Conservation (phyloP, 495 filamentous ascomycete genomes). For the Ramalina intermedia region DNA sequence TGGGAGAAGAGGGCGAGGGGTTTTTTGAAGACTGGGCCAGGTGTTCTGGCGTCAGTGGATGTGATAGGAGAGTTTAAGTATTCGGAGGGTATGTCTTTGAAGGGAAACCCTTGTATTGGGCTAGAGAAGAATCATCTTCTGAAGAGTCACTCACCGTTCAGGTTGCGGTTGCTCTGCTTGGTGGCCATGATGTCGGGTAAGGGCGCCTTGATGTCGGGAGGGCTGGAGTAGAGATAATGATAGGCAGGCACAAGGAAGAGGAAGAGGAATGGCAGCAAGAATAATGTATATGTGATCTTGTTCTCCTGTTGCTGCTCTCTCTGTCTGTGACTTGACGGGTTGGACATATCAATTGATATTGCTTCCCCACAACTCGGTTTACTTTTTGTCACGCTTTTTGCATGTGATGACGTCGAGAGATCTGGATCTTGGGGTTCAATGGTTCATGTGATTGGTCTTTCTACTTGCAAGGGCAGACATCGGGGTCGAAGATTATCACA, state of each 20-base stretch:
- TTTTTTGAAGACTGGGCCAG: conserved; percentile 36
- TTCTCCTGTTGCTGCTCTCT: too few relatives aligned
- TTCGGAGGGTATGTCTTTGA: too few relatives aligned
- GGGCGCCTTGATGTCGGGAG: too few relatives aligned
- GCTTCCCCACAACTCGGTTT: too few relatives aligned
- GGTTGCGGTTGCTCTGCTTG: conserved; percentile 42
- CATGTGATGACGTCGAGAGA: neutral
- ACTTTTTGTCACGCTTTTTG: neutral
- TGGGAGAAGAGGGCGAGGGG: conserved; percentile 42
- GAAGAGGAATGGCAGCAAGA: conserved; percentile 4
- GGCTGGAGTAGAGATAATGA: neutral
- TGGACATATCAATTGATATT: too few relatives aligned
- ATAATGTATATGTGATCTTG: neutral
- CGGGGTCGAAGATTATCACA: too few relatives aligned
- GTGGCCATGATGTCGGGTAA: conserved; percentile 26
- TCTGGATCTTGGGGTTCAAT: too few relatives aligned
- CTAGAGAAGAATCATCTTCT: too few relatives aligned
- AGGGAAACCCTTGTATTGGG: too few relatives aligned
- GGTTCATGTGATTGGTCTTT: too few relatives aligned
- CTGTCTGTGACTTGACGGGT: neutral
- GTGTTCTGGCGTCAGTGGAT: neutral
- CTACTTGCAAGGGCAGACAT: too few relatives aligned
- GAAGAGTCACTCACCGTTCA: conserved; percentile 26
- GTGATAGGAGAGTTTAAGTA: neutral
- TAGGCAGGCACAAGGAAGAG: neutral